These are phyloP conservation scores for Thermochaetoides dissita DNA, from an alignment of 2,329 filamentous ascomycete genomes.

Conservation along the genomic window DNA sequence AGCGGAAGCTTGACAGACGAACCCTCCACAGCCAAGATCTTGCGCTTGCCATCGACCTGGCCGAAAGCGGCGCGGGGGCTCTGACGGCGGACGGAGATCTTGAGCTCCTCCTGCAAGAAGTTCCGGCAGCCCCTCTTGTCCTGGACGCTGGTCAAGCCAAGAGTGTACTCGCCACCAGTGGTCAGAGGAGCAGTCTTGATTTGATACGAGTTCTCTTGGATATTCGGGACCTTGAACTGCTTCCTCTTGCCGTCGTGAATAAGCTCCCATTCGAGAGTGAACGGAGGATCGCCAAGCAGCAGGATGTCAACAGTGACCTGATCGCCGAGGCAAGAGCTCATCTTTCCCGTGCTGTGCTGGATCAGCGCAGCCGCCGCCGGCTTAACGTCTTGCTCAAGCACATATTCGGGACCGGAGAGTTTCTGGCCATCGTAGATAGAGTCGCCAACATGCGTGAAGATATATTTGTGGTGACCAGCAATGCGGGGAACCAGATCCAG, in stretches of 20 bases:
- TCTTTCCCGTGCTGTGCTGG: conserved; percentile 35
- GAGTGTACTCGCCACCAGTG: conserved; percentile 78
- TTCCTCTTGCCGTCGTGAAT: conserved; percentile 77
- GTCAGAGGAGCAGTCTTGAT: conserved; percentile 63
- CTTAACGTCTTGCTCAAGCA: conserved; percentile 80
- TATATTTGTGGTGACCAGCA: conserved; percentile 77
- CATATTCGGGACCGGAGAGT: conserved; percentile 45
- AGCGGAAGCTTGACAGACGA: conserved; percentile 63
- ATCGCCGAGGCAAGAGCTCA: conserved; percentile 71
- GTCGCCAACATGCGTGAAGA: conserved; percentile 70
- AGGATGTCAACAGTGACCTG: conserved; percentile 59
- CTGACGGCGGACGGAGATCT: conserved; percentile 76
- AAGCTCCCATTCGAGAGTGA: conserved; percentile 81
- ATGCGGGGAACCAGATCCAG: conserved; percentile 68
- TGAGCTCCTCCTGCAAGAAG: conserved; percentile 69
- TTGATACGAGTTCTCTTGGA: conserved; percentile 48
- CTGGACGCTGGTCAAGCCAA: conserved; percentile 73
- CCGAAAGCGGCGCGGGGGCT: conserved; percentile 79
- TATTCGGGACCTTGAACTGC: conserved; percentile 49
- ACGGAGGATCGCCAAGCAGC: conserved; percentile 72
- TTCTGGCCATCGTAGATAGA: conserved; percentile 58
- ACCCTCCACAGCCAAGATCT: conserved; percentile 62
- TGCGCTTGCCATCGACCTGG: conserved; percentile 65
- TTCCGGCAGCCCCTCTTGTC: conserved; percentile 80
- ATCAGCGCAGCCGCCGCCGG: conserved; percentile 75